Percentiles rank a stretch among this genome's conserved stretches.
phyloP scores from a whole-genome alignment of 306 rosid species.

The Cicer cuneatum region DNA sequence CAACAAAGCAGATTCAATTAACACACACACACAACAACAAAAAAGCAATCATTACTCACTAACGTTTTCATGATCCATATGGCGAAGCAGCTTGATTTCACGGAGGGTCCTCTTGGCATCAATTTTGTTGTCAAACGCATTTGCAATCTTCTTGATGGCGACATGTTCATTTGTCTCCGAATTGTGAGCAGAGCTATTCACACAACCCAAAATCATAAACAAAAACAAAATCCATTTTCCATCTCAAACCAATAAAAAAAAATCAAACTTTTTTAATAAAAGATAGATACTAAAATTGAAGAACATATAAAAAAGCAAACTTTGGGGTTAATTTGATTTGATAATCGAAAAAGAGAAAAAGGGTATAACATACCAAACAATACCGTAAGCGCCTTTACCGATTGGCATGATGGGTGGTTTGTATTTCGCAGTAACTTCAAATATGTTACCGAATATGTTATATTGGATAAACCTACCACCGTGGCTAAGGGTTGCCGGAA shows the following conservation, averaged over 20 bases:
- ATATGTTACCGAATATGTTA: constrained; percentile 89
- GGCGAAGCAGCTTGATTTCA: constrained; percentile 96
- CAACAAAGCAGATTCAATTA: constrained; percentile 12
- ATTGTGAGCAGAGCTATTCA: constrained; percentile 75
- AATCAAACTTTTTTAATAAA: not conserved
- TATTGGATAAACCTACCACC: constrained; percentile 94
- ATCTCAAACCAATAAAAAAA: not conserved
- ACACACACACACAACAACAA: not conserved
- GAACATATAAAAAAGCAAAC: constrained; percentile 14
- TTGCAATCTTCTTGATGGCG: constrained; percentile 93
- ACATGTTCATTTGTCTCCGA: constrained; percentile 91
- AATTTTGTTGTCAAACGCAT: constrained; percentile 92
- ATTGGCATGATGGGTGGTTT: constrained; percentile 97
- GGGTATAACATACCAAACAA: constrained; percentile 73
- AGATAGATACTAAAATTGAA: not conserved
- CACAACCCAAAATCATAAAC: constrained; percentile 19
- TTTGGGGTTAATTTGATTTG: constrained; percentile 30
- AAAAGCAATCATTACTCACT: constrained; percentile 49
- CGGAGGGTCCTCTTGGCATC: constrained; percentile 98
- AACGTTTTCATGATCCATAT: constrained; percentile 98
- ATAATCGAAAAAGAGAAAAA: constrained; percentile 6
- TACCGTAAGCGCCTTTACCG: constrained; percentile 98
- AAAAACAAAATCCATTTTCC: constrained; percentile 26
- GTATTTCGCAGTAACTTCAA: constrained; percentile 92
- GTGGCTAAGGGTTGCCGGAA: constrained; percentile 90